These are phyloP conservation scores for Ottelia alismoides DNA, from an alignment of 106 monocot species.

Conservation along the genomic window DNA sequence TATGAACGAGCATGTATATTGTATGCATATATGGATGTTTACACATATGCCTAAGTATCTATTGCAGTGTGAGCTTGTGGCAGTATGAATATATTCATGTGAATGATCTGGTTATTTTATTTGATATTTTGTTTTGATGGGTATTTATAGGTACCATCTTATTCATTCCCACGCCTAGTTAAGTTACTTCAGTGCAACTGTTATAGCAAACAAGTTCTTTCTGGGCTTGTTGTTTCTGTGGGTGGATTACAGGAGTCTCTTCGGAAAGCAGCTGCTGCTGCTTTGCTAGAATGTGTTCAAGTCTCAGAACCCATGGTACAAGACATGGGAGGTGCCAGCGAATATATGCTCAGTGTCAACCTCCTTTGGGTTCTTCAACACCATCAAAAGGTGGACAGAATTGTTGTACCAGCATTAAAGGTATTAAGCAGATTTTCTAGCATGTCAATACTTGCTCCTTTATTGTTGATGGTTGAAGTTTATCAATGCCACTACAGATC, in stretches of 20 bases:
- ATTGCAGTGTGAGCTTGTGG: no score
- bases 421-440: no score
- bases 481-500: no score
- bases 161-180: conserved; percentile 71
- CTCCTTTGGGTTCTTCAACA: conserved; percentile 73
- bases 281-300: conserved; percentile 62
- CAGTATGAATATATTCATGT: no score
- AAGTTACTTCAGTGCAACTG: conserved; percentile 59
- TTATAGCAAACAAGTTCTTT: conserved; percentile 76
- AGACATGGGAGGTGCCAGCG: conserved; percentile 28
- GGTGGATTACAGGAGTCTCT: conserved; percentile 98
- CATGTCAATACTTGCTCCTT: background rate
- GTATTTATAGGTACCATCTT: conserved; percentile 68
- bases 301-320: conserved; percentile 18
- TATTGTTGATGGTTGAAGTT: no score
- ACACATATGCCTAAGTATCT: no score
- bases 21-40: no score
- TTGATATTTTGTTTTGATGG: no score
- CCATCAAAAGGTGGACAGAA: conserved; percentile 65
- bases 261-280: conserved; percentile 40
- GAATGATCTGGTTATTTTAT: no score
- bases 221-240: conserved; percentile 79
- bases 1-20: no score
- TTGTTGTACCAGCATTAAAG: conserved; percentile 77
- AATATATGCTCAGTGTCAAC: conserved; percentile 48